Evolutionary conservation across 352 stramenopile species (phyloP), one percentile per base, ranked within the genome.

Genomic region (Globisporangium camurandrum): DNA sequence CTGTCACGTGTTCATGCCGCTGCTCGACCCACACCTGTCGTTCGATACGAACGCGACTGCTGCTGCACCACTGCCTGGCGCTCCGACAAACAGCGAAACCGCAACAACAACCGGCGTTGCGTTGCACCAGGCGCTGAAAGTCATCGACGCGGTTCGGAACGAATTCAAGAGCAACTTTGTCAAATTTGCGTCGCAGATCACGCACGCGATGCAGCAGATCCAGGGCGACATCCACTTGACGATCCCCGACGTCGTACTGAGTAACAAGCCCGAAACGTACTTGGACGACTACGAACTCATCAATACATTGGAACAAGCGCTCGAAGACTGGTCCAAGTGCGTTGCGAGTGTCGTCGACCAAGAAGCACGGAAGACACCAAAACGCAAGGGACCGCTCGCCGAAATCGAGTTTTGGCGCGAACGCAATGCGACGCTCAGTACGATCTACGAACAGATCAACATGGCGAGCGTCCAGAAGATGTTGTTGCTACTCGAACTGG

Each of bases 371-470:
- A 96, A 96, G 57, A 69, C 73, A 0, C 80, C 85, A 0, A 95
- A 96, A 45, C 70, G 82, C 9, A 95, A 95, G 47, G 86, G 87
- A 0, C 94, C 94, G 0, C 61, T 98, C 8, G 93, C 87, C 2
- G 94, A 98, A 46, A 97, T 98, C 37, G 93, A 98, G 62, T 98
- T 98, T 62, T 98, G 95, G 95, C 65, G 94, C 9, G 80, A 96
- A 40, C 82, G 95, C 16, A 97, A 98, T 54, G 88, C 93, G 2
- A 96, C 87, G 7, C 64, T 98, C 6, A 96, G 86, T 50, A 95
- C 89, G 14, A 92, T 98, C 23, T 98, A 95, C 54, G 93, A 98
- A 60, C 94, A 98, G 59, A 95, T 98, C 63, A 97, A 97, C 59
- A 92, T 96, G 71, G 84, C 88, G 11, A 79, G 86, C n/a, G 93